Evolutionary conservation across 2,329 filamentous ascomycete genomes (phyloP), one percentile per base, ranked within the genome.

Genomic region (Fusarium nanum): DNA sequence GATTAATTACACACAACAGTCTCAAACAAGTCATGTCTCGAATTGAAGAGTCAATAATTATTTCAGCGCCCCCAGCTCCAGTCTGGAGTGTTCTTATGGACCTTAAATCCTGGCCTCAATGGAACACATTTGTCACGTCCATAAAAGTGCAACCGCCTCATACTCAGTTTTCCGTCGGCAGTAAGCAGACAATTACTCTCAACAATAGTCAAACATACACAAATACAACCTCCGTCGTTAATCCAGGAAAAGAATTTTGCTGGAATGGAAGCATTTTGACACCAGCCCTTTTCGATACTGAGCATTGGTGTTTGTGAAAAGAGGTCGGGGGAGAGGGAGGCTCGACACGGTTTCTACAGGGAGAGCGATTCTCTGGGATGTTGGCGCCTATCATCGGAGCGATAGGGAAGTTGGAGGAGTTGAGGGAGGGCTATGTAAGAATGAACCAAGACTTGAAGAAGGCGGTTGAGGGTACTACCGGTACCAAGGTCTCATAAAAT

Each of bases 111-210:
- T 68, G 65, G 65, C 1, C 48, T 12, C 11, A 40, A 11, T 67
- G 65, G 58, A 68, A 67, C 3, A 59, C 58, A 0, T 68, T 64
- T 14, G 65, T 68, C 2, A 48, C 64, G 4, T 67, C 49, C 0
- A 59, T 67, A 2, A 4, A 56, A 47, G 52, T 68, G 0, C 48
- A 59, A 20, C 4, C 45, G 0, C 58, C 53, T 2, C 20, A 67
- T 3, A 16, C 11, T 4, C 7, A 46, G 0, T 47, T 67, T 0
- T 46, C 16, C 1, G 16, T 41, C 6, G 65, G 65, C 13, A 68
- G 65, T n/a, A 58, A 44, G 6, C 65, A 67, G 23, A 50, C 3
- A 4, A 67, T 68, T 13, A 52, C 32, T 0, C 9, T 57, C 40
- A 20, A 62, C 7, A 41, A 32, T 1, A 23, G 32, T 1, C 47